Evolutionary conservation across 164 flowering plant species (phyloP).

Genomic region (Macadamia integrifolia): DNA sequence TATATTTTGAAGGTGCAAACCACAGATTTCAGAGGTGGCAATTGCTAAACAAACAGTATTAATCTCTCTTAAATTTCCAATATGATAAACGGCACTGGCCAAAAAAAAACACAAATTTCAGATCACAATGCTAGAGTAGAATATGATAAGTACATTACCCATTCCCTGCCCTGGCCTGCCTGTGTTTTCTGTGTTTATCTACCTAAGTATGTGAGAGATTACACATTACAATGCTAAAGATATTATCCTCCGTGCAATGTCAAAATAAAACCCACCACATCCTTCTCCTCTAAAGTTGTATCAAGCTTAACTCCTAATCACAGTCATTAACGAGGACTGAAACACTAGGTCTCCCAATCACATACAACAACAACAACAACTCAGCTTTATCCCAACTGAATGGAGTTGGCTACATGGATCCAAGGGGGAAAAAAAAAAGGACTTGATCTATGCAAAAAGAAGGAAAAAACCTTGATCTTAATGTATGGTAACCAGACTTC

Average conservation of each 20-base stretch:
- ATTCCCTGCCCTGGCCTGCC: too few relatives aligned
- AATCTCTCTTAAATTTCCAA: background rate
- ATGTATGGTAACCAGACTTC: background rate
- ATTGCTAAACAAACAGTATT: too few relatives aligned
- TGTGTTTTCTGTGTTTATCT: too few relatives aligned
- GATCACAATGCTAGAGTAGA: constrained; percentile 4
- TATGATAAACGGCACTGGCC: background rate
- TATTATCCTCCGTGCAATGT: constrained; percentile 86
- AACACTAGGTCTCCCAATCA: constrained; percentile 91
- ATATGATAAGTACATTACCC: too few relatives aligned
- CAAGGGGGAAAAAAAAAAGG: too few relatives aligned
- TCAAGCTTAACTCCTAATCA: constrained; percentile 93
- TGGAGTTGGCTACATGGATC: too few relatives aligned
- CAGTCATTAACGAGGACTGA: constrained; percentile 87
- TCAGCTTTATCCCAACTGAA: background rate
- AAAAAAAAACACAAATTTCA: background rate
- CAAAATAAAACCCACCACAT: constrained; percentile 78
- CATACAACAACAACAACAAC: background rate
- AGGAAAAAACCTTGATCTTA: background rate
- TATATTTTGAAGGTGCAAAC: too few relatives aligned
- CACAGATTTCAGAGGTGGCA: too few relatives aligned
- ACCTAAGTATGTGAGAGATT: too few relatives aligned
- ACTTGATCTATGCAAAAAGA: too few relatives aligned
- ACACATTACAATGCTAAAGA: background rate
- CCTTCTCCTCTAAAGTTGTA: constrained; percentile 76